Base-by-base conservation (phyloP, 1,284 basidiomycete species). In the Tremellales sp. region DNA sequence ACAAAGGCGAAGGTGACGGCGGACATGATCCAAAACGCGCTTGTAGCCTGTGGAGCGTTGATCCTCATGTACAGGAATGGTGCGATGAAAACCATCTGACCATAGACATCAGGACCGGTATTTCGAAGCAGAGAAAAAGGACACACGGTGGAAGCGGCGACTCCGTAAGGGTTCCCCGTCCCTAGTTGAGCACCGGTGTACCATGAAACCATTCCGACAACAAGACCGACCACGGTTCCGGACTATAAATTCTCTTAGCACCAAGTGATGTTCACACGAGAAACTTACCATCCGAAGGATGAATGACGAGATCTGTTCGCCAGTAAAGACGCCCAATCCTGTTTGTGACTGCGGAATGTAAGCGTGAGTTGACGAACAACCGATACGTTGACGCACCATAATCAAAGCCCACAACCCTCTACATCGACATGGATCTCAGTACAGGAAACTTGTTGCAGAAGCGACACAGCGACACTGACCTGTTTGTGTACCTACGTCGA, bases 381-480 rank as follows among this genome's bases (percentile, higher is more conserved):
- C 13, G 34, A 18, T 22, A 9, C 6, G 12, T 22, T 36, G 24
- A 37, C 49, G 19, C 24, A 55, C 60, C 81, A 83, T 84, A 61
- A 84, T 82, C 46, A 83, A 64, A 2, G 81, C 81, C 82, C 82
- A 76, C 63, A 82, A 47, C 70, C 65, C 51, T 70, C 77, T 63
- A 22, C 32, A 13, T 6, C 8, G 3, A 28, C 21, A 39, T 26
- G 14, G 0, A 41, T 13, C 26, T 38, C 24, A 47, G 42, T 18
- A 19, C 14, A 1, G 21, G 22, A 10, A 9, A n/a, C n/a, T n/a
- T n/a, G 18, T 31, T 9, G 34, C 22, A 36, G 18, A 9, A 18
- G n/a, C 18, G 18, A 18, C 18, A 22, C 21, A 37, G 41, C 37
- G n/a, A 16, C 22, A 45, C 56, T 39, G 14, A 56, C 56, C 55